Conservation (phyloP, 495 filamentous ascomycete genomes). For the Amniculicola lignicola region DNA sequence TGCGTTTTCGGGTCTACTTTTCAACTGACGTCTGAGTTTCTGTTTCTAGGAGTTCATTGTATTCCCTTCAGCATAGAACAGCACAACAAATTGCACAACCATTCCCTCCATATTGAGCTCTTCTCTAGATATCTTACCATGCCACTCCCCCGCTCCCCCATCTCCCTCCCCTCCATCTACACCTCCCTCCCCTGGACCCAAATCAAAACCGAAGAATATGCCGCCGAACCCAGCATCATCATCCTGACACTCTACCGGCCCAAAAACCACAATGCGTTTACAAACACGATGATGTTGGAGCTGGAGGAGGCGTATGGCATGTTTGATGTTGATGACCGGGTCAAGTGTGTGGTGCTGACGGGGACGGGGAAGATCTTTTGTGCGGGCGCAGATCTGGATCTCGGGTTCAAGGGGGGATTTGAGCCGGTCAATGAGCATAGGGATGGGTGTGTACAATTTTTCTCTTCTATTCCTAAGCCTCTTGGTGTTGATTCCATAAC, state of each 20-base stretch:
- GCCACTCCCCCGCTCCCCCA: conserved; percentile 8
- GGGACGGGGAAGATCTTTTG: conserved; percentile 61
- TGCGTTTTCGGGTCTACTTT: no score
- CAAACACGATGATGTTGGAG: conserved; percentile 52
- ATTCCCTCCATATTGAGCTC: not conserved
- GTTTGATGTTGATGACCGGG: conserved; percentile 51
- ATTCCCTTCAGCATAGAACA: no score
- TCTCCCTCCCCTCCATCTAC: conserved; percentile 40
- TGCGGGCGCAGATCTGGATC: conserved; percentile 64
- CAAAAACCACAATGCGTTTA: conserved; percentile 62
- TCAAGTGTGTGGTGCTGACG: conserved; percentile 58
- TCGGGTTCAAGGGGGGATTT: conserved; percentile 44
- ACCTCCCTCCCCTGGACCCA: conserved; percentile 46
- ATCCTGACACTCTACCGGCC: conserved; percentile 58
- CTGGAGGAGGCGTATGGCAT: conserved; percentile 54
- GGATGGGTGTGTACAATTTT: conserved; percentile 48
- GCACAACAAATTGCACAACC: not conserved
- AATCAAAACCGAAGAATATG: conserved; percentile 56
- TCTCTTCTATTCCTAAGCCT: no score
- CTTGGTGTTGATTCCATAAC: no score
- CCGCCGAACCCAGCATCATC: conserved; percentile 49
- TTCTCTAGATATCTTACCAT: not conserved
- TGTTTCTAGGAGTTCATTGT: no score
- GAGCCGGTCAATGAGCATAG: conserved; percentile 44
- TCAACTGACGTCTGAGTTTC: no score